Base-by-base conservation (phyloP, 495 filamentous ascomycete species). In the Xylaria bambusicola region DNA sequence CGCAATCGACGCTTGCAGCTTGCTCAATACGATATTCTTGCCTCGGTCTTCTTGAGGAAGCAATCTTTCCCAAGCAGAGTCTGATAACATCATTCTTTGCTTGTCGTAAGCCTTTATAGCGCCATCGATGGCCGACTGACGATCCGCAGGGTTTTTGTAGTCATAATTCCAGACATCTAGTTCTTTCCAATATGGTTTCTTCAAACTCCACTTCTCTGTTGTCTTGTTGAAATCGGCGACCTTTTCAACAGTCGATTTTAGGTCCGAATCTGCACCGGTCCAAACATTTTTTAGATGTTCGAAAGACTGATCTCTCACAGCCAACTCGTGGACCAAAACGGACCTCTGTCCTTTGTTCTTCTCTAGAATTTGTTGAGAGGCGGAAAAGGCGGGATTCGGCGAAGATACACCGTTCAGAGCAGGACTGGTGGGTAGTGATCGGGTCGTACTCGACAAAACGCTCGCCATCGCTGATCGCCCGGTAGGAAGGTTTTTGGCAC, bases 41-140 rank as follows among this genome's bases (percentile, higher is more conserved):
- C 86, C 88, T 24, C 91, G 82, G 56, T 96, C 91, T 35, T 85
- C 78, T 58, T 82, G 83, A 0, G 88, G 85, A 26, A 94, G 81
- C 41, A 97, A 78, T 62, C 77, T 79, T 70, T 97, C 89, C 91
- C 92, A 97, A 3, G 89, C 75, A 48, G 85, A 82, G 60, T 94
- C 91, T 3, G 84, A 81, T 29, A 82, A 78, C 21, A 80, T 82
- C n/a, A 96, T 72, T 5, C 92, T 84, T 75, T 88, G 79, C 54
- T 87, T 85, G 76, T 97, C 92, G 64, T 88, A 96, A 23, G 87
- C 81, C 36, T 82, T 86, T 52, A 95, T 82, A n/a, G 91, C 90
- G 66, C 89, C 90, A 64, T 93, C 86, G 70, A 96, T 93, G 12
- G 90, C 92, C 12, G 80, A 78, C 65, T 92, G 79, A 24, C 92